Percentiles rank a stretch among this genome's conserved stretches.
phyloP scores from a whole-genome alignment of 2,329 filamentous ascomycete genomes.

The Xylariomycetidae sp. region DNA sequence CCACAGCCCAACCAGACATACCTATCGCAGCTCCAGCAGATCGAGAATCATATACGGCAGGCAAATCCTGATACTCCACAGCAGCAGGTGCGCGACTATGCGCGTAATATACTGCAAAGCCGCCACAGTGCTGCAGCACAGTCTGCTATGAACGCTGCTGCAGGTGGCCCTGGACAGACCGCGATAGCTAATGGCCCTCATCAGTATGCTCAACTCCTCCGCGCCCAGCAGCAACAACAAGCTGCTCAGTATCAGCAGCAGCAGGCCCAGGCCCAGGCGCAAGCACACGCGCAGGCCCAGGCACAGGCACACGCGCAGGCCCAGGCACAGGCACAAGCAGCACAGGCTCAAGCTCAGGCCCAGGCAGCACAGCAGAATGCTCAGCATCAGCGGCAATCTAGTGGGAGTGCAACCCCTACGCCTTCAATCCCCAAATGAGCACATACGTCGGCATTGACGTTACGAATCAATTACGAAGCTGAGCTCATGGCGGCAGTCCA shows the following conservation, averaged over 20 bases:
- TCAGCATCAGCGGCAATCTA: conserved; percentile 26
- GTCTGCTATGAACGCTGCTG: conserved; percentile 50
- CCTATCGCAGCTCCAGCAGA: conserved; percentile 41
- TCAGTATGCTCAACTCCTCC: conserved; percentile 53
- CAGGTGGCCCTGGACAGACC: conserved; percentile 41
- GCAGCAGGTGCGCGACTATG: conserved; percentile 44
- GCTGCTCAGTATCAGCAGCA: conserved; percentile 29
- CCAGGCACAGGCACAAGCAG: conserved; percentile 12
- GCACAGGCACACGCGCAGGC: conserved; percentile 16
- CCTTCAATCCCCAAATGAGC: conserved; percentile 18
- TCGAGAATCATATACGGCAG: conserved; percentile 46
- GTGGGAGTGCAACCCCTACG: conserved; percentile 24
- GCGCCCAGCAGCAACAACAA: conserved; percentile 50
- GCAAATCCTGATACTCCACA: conserved; percentile 46
- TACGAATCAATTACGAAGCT: too few relatives aligned
- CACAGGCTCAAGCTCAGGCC: conserved; percentile 14
- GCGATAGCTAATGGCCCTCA: conserved; percentile 48
- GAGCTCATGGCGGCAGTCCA: too few relatives aligned
- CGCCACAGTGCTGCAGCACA: conserved; percentile 31
- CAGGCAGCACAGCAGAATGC: conserved; percentile 19
- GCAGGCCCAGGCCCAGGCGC: conserved; percentile 20
- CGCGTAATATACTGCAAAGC: conserved; percentile 45
- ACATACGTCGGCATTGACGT: not conserved
- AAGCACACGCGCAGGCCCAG: conserved; percentile 18
- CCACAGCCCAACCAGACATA: conserved; percentile 42